Evolutionary conservation across 2,329 filamentous ascomycete species (phyloP), one percentile per base, ranked within the genome.

Genomic region (Lasiodiplodia sp.): DNA sequence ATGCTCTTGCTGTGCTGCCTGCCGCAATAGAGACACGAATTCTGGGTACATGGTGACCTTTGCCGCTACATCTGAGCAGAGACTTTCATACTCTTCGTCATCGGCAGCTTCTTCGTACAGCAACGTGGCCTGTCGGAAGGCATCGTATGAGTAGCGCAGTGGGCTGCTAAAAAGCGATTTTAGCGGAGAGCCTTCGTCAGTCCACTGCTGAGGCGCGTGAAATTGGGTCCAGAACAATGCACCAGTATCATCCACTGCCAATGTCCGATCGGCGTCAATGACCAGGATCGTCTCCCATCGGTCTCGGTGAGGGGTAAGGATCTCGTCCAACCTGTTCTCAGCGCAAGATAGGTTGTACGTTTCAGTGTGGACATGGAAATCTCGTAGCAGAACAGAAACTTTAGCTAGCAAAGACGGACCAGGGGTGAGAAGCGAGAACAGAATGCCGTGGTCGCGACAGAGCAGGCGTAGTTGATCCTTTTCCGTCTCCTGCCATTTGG

Each of bases 181-280:
- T 63, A 87, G 72, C 0, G 79, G 76, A 28, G 25, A 37, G 25
- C 3, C 25, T 28, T 38, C 53, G 28, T 12, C 63, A 3, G 88
- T 84, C 87, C 90, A 40, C 53, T 18, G 3, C 7, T 31, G 16
- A 3, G 56, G 57, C 16, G 68, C 62, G 3, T 3, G 4, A 31
- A 38, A 3, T 57, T n/a, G 55, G 7, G n/a, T 70, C 86, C 85
- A 89, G 74, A 88, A 88, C 66, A 87, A 49, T 0, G 47, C 66
- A 0, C 85, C 84, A 4, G 83, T 84, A 69, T 90, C 88, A 14
- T 82, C 71, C 0, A 82, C 68, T 5, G 82, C 76, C 66, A 91
- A 74, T 0, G 87, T 91, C 70, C 77, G 85, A 74, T 91, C 88
- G 0, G 77, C 88, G 69, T 91, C 88, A 2, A 91, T 57, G 0